Percentiles rank a stretch among this genome's conserved stretches.
Evolutionary conservation across 306 rosid genomes (phyloP).

Genomic region (Sesbania bispinosa): DNA sequence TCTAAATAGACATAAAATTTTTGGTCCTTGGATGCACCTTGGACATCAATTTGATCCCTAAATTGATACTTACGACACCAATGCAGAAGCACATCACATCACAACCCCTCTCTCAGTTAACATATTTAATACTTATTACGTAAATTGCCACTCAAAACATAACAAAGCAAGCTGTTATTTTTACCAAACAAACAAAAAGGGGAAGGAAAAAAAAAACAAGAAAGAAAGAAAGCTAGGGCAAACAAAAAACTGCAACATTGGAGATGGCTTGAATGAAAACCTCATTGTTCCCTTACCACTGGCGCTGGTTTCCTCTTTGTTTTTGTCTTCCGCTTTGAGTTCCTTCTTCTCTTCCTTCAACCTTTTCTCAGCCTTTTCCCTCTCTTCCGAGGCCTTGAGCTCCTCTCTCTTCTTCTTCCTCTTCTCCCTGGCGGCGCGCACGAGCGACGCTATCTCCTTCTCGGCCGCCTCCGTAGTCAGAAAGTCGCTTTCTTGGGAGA

Average conservation of each 20-base stretch:
- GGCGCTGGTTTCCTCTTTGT: constrained; percentile 25
- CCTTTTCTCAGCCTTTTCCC: constrained; percentile 19
- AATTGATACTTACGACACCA: neutral
- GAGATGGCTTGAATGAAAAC: neutral
- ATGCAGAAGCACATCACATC: neutral
- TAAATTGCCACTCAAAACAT: neutral
- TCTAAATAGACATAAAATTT: too few relatives aligned
- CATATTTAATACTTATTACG: neutral
- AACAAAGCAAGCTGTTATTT: too few relatives aligned
- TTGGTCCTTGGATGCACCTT: too few relatives aligned
- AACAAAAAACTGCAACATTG: neutral
- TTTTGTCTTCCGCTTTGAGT: constrained; percentile 6
- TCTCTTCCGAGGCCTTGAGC: constrained; percentile 29
- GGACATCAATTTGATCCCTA: too few relatives aligned
- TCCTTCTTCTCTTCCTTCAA: constrained; percentile 23
- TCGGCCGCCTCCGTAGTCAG: constrained; percentile 45
- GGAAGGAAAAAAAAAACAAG: neutral
- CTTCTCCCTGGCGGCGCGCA: constrained; percentile 35
- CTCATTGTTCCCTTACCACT: constrained; percentile 26
- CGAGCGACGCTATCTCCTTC: constrained; percentile 34
- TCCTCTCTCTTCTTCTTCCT: constrained; percentile 34
- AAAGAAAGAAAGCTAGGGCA: neutral
- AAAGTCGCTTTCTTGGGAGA: constrained; percentile 65
- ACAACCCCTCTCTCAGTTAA: neutral
- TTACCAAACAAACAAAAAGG: too few relatives aligned